Percentiles rank a stretch among this genome's conserved stretches.
Conservation (phyloP, 176 grass and related monocot genomes). For the Rhynchospora tenuis region DNA sequence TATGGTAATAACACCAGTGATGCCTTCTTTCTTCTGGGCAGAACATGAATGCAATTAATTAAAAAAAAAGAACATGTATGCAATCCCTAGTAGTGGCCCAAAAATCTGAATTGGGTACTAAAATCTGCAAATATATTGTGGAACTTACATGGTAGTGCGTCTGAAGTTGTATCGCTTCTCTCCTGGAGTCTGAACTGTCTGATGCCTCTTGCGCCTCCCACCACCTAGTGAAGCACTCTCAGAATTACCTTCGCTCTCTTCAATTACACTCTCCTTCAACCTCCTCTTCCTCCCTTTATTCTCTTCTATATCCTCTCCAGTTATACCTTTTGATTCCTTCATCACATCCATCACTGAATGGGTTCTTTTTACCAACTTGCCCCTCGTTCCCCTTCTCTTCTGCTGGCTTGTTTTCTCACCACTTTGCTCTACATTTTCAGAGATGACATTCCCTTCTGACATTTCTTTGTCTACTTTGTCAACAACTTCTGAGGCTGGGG, state of each 20-base stretch:
- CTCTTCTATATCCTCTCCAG: not conserved
- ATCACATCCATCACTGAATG: slow-evolving; percentile 12
- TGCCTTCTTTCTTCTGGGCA: not conserved
- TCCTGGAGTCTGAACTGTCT: slow-evolving; percentile 17
- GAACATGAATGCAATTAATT: too few species aligned
- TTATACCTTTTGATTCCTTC: slow-evolving; percentile 17
- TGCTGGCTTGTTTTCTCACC: not conserved
- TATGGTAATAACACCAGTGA: not conserved
- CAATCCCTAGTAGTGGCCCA: not conserved
- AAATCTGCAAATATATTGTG: not conserved
- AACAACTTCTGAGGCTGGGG: not conserved
- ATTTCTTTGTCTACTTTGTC: not conserved
- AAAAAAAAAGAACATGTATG: not conserved
- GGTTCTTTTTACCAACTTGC: slow-evolving; percentile 11
- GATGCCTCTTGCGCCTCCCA: slow-evolving; percentile 13
- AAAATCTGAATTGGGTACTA: not conserved
- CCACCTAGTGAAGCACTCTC: slow-evolving; percentile 20
- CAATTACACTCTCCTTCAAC: slow-evolving; percentile 7
- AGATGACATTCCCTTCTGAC: slow-evolving; percentile 5
- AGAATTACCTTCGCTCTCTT: slow-evolving; percentile 16
- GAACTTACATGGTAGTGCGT: slow-evolving; percentile 24
- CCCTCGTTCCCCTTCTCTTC: slow-evolving; percentile 13
- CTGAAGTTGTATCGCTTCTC: slow-evolving; percentile 23
- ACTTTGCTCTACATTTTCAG: slow-evolving; percentile 9
- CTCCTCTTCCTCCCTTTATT: slow-evolving; percentile 18